Conservation (phyloP, 768 basidiomycete species). For the Pleurotus citrinopileatus region DNA sequence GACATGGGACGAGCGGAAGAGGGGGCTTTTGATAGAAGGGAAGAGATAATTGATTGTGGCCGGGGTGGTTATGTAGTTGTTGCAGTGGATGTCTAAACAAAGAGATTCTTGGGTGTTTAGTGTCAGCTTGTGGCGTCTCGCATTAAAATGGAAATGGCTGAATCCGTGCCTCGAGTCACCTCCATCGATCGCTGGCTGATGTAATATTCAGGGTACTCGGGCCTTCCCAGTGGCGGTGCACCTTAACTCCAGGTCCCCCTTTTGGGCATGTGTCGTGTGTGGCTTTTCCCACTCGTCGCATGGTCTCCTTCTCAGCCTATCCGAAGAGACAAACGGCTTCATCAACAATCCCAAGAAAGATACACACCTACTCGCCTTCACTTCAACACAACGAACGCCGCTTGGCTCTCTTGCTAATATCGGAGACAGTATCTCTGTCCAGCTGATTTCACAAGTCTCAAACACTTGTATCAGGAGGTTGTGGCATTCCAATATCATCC, state of each 20-base stretch:
- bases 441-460: not conserved
- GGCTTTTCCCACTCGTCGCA: not conserved
- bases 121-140: conserved; percentile 1
- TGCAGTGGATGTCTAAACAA: not conserved
- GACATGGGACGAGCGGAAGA: conserved; percentile 1
- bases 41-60: not conserved
- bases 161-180: not conserved
- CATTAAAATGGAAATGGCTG: conserved; percentile 3
- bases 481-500: conserved; percentile 1
- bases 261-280: not conserved
- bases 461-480: not conserved
- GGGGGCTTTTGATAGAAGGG: not conserved
- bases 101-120: not conserved
- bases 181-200: not conserved
- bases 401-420: not conserved
- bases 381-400: not conserved
- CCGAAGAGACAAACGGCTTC: not conserved
- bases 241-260: not conserved
- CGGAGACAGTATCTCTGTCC: not conserved
- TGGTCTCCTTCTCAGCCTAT: not conserved
- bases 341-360: not conserved
- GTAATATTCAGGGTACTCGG: conserved; percentile 2
- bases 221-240: not conserved
- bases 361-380: not conserved
- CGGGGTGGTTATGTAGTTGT: not conserved